phyloP scores from a whole-genome alignment of 805 yeast species.

The Tetrapisispora phaffii region DNA sequence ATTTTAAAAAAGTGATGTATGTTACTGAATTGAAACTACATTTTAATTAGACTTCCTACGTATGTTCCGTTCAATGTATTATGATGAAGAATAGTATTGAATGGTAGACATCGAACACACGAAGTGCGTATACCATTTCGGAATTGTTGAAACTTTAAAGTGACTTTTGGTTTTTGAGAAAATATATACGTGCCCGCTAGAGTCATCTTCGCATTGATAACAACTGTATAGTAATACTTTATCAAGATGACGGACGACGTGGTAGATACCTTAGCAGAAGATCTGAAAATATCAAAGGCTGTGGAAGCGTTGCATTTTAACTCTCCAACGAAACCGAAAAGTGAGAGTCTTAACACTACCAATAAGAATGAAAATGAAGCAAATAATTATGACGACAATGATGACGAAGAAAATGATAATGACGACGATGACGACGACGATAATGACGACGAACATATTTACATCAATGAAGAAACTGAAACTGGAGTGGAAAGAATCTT shows the following conservation, averaged over 20 bases:
- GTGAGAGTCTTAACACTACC: not conserved
- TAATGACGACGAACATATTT: constrained; percentile 24
- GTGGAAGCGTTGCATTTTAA: not conserved
- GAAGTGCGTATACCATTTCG: too few species aligned
- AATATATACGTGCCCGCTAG: too few species aligned
- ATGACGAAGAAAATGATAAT: constrained; percentile 19
- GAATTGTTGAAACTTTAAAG: too few species aligned
- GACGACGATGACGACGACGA: constrained; percentile 22
- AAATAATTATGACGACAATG: constrained; percentile 4
- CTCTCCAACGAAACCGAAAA: not conserved
- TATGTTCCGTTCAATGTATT: too few species aligned
- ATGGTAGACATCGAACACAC: too few species aligned
- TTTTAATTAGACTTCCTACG: too few species aligned
- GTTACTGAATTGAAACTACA: too few species aligned
- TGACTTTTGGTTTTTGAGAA: too few species aligned
- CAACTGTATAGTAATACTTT: too few species aligned
- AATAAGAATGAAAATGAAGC: not conserved
- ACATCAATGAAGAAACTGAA: constrained; percentile 27
- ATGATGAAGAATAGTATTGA: too few species aligned
- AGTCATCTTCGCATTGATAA: too few species aligned
- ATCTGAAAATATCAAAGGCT: not conserved
- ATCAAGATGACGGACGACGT: not conserved
- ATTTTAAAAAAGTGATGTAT: too few species aligned
- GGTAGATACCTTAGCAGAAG: not conserved
- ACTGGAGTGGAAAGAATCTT: constrained; percentile 22